A percentile compares a stretch with the other conserved stretches of the same genome.
Evolutionary conservation across 2,329 filamentous ascomycete genomes (phyloP).

Genomic region (Talaromyces albobiverticillius): DNA sequence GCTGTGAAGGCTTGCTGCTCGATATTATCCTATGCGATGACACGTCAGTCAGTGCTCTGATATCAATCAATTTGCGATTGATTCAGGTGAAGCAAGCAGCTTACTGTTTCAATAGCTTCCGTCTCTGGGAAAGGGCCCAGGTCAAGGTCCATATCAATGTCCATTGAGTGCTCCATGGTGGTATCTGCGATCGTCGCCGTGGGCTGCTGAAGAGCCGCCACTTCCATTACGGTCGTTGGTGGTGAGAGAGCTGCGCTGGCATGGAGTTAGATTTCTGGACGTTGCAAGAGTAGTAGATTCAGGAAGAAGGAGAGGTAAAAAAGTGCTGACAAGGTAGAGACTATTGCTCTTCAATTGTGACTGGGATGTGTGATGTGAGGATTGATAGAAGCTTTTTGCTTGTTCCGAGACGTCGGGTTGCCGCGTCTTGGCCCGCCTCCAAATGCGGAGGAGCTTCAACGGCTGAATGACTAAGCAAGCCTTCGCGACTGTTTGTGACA

Average conservation of each 20-base stretch:
- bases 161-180: constrained; percentile 49
- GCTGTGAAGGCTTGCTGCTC: constrained; percentile 12
- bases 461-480: too few relatives aligned
- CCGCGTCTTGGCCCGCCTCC: background rate
- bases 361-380: background rate
- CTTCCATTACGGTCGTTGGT: constrained; percentile 19
- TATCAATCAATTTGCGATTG: too few relatives aligned
- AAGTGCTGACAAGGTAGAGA: background rate
- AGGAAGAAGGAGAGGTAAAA: background rate
- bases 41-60: constrained; percentile 2
- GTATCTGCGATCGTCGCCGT: constrained; percentile 12
- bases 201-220: constrained; percentile 18
- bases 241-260: constrained; percentile 2
- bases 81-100: too few relatives aligned
- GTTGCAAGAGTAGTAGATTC: background rate
- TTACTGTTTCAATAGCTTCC: constrained; percentile 33
- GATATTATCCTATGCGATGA: constrained; percentile 22
- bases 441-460: background rate
- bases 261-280: background rate
- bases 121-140: constrained; percentile 48
- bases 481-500: too few relatives aligned
- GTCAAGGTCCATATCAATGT: constrained; percentile 71
- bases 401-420: constrained; percentile 1
- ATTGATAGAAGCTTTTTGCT: background rate
- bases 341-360: background rate